Evolutionary conservation across 192 early-diverging fungal species (phyloP).

Genomic region (Coemansia sp.): DNA sequence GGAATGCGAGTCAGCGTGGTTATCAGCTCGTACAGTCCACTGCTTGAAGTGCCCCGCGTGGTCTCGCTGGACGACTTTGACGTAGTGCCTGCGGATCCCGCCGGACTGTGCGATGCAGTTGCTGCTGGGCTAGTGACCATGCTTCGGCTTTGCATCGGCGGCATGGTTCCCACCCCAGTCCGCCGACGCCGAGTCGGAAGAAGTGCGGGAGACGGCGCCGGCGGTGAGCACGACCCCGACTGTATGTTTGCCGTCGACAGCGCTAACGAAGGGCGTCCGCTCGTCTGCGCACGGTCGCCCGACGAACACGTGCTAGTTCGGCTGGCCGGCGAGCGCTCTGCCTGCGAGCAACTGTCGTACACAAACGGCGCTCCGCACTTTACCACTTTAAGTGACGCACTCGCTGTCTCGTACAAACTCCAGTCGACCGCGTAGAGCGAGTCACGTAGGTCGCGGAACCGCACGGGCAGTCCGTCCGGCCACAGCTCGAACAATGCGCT

Average conservation of each 20-base stretch:
- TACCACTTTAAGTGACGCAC: slow-evolving; percentile 45
- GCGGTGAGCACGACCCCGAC: slow-evolving; percentile 30
- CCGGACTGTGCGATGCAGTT: slow-evolving; percentile 13
- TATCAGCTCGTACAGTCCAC: slow-evolving; percentile 34
- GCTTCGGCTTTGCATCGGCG: slow-evolving; percentile 14
- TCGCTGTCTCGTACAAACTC: slow-evolving; percentile 52
- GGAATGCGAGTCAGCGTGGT: slow-evolving; percentile 42
- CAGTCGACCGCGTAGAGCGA: slow-evolving; percentile 54
- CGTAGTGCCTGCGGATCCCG: slow-evolving; percentile 18
- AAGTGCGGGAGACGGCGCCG: slow-evolving; percentile 26
- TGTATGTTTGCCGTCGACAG: slow-evolving; percentile 9
- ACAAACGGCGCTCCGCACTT: slow-evolving; percentile 38
- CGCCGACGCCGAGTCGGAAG: slow-evolving; percentile 33
- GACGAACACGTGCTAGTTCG: slow-evolving; percentile 27
- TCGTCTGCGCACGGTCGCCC: slow-evolving; percentile 6
- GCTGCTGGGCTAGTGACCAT: slow-evolving; percentile 8
- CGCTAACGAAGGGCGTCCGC: slow-evolving; percentile 5
- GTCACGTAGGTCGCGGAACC: slow-evolving; percentile 53
- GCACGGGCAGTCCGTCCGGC: slow-evolving; percentile 47
- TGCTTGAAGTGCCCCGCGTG: slow-evolving; percentile 5
- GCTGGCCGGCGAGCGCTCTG: slow-evolving; percentile 7
- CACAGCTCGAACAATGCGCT: slow-evolving; percentile 51
- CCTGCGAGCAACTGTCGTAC: slow-evolving; percentile 36
- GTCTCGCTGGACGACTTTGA: slow-evolving; percentile 18
- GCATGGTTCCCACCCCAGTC: slow-evolving; percentile 11